Evolutionary conservation across 2,329 filamentous ascomycete species (phyloP), one percentile per base, ranked within the genome.

Genomic region (Alternaria viburni): DNA sequence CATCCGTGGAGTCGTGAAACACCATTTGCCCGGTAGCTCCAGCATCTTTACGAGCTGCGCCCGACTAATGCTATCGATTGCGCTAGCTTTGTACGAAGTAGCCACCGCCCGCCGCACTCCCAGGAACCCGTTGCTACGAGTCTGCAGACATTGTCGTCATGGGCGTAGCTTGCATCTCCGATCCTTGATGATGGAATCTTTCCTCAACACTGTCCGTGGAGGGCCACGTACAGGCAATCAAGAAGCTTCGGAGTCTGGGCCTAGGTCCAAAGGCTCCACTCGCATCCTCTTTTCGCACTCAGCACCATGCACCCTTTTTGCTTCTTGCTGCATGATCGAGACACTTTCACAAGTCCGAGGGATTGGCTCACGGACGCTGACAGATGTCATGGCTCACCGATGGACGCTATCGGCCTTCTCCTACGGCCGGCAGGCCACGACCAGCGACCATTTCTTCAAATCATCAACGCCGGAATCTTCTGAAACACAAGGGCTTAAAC

Each of bases 1-100:
- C 45, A 61, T 30, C 32, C 41, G 19, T 13, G 49, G 49, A n/a
- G 30, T 57, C 44, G 51, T 60, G 54, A 56, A 49, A 45, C 54
- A 46, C 32, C 44, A 47, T 45, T 47, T 43, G 28, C 26, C 58
- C 54, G 25, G 58, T 51, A 47, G 32, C 25, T 30, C 52, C 4
- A 11, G 13, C 41, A n/a, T 26, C 28, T 28, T 32, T 57, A 61
- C 52, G 58, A 49, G 51, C 44, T 50, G 23, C 52, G 25, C 44
- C 17, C 57, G 32, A 47, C 49, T 41, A 52, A 41, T 52, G 49
- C 19, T 52, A 52, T 52, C 49, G 49, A 52, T 52, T 52, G 23
- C 49, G 30, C 49, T 52, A 41, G 19, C 46, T n/a, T 25, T 25
- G 49, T 52, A 13, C 49, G 49, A 52, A 28, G 15, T 19, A 52